These are phyloP conservation scores for Auricularia heimuer DNA, from an alignment of 768 basidiomycete species.

Conservation along the genomic window DNA sequence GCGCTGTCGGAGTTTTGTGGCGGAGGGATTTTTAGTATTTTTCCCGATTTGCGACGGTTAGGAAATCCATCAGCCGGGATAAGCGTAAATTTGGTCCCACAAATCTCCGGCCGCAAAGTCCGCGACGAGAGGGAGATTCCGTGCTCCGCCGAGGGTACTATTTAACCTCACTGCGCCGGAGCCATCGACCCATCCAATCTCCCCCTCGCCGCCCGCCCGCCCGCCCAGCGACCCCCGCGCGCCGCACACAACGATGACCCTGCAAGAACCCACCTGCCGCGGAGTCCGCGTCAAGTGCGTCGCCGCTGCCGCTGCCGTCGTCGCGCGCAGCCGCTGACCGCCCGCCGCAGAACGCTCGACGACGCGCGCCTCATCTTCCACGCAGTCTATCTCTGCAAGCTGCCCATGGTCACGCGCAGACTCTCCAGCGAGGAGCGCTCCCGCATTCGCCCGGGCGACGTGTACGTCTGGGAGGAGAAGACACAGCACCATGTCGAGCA, in stretches of 20 bases:
- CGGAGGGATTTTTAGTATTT: neutral
- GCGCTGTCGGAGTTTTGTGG: too few relatives aligned
- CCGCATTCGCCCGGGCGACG: constrained; percentile 30
- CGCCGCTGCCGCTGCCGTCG: neutral
- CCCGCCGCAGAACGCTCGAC: constrained; percentile 32
- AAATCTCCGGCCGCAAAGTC: neutral
- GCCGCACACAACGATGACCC: constrained; percentile 21
- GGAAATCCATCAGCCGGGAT: neutral
- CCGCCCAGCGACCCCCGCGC: constrained; percentile 14
- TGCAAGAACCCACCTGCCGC: constrained; percentile 69
- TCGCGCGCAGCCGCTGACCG: neutral
- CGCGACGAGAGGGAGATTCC: neutral
- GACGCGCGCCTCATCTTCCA: constrained; percentile 78
- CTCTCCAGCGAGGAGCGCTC: constrained; percentile 74
- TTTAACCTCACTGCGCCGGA: neutral
- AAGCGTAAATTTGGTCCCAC: neutral
- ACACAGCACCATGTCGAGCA: constrained; percentile 24
- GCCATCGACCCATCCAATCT: constrained; percentile 1
- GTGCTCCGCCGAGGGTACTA: neutral
- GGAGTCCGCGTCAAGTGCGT: constrained; percentile 60
- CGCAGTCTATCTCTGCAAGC: constrained; percentile 55
- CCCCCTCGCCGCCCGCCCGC: constrained; percentile 9
- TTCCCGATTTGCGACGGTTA: neutral
- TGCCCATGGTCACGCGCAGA: constrained; percentile 71
- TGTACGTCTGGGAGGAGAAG: constrained; percentile 34